A percentile compares a stretch with the other conserved stretches of the same genome.
phyloP scores from a whole-genome alignment of 495 filamentous ascomycete species.

The Apodospora peruviana region DNA sequence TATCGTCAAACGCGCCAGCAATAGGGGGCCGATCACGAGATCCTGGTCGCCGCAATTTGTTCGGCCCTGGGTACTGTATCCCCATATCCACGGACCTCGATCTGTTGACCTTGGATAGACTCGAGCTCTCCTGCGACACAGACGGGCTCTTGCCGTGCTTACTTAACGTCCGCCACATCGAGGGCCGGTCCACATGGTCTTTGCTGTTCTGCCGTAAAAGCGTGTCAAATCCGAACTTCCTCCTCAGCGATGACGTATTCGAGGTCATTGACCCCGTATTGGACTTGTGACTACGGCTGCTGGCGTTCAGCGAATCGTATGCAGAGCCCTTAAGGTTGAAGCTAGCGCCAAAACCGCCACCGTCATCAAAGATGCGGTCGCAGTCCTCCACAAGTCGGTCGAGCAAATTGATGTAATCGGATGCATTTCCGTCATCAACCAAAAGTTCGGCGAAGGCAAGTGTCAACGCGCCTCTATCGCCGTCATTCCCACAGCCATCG shows the following conservation, averaged over 20 bases:
- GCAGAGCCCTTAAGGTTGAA: constrained; percentile 24
- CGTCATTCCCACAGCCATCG: constrained; percentile 91
- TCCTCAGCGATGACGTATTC: constrained; percentile 77
- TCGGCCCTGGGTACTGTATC: constrained; percentile 35
- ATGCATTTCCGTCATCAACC: constrained; percentile 67
- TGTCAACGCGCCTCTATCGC: constrained; percentile 84
- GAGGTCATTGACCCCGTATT: constrained; percentile 48
- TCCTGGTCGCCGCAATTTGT: constrained; percentile 51
- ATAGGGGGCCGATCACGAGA: constrained; percentile 61
- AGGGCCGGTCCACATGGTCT: constrained; percentile 61
- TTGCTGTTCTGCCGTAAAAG: constrained; percentile 73
- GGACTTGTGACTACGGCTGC: constrained; percentile 38
- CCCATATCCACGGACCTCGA: constrained; percentile 81
- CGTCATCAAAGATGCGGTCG: constrained; percentile 76
- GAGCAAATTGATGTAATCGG: constrained; percentile 81
- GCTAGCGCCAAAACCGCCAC: constrained; percentile 32
- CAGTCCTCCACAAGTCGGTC: constrained; percentile 91
- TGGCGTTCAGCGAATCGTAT: constrained; percentile 44
- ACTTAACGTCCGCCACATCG: constrained; percentile 83
- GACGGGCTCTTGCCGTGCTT: constrained; percentile 63
- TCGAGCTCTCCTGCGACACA: constrained; percentile 50
- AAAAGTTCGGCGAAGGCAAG: constrained; percentile 87
- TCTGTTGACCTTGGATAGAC: constrained; percentile 60
- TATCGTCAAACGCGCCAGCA: constrained; percentile 56
- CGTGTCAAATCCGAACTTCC: constrained; percentile 72